phyloP scores from a whole-genome alignment of 2,329 filamentous ascomycete species.

The Botrytis galanthina region DNA sequence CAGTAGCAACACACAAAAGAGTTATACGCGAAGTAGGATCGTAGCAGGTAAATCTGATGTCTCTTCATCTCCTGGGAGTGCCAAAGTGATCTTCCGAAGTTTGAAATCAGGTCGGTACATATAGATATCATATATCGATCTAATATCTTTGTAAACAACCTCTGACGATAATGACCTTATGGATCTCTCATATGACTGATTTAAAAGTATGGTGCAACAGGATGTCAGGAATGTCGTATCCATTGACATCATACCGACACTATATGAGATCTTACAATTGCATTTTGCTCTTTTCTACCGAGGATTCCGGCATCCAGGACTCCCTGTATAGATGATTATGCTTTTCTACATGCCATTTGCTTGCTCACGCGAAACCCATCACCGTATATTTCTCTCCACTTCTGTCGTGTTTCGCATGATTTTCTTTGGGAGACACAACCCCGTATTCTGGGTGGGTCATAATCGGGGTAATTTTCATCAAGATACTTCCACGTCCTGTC shows the following conservation, averaged over 20 bases:
- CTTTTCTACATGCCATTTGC: neutral
- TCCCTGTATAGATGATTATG: neutral
- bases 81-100: neutral
- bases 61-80: neutral
- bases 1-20: neutral
- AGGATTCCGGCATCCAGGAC: neutral
- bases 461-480: neutral
- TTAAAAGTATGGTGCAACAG: neutral
- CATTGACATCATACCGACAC: neutral
- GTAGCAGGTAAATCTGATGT: neutral
- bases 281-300: neutral
- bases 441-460: neutral
- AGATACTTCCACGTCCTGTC: neutral
- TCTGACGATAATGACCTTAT: neutral
- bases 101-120: neutral
- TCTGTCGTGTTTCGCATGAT: neutral
- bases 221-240: neutral
- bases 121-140: too few species aligned
- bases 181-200: neutral
- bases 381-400: neutral
- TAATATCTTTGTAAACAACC: too few species aligned
- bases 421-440: neutral
- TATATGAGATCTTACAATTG: neutral
- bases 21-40: neutral
- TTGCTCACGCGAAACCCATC: neutral